Evolutionary conservation across 768 basidiomycete species (phyloP), one percentile per base, ranked within the genome.

Genomic region (Galerina sulciceps): DNA sequence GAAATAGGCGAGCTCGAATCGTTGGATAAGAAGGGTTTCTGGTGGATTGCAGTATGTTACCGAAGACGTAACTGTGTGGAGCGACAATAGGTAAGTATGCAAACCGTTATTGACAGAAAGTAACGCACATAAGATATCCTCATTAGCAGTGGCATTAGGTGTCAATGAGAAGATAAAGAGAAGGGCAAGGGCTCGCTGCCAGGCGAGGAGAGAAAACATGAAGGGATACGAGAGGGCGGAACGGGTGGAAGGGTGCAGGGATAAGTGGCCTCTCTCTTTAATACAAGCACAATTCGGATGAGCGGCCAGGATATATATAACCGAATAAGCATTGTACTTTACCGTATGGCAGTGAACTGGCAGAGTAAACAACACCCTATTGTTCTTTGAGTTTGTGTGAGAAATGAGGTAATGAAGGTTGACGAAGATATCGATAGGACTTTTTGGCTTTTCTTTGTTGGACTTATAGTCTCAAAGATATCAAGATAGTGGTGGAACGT

Each of bases 31-130:
- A 59, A 94, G 81, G 34, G 85, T 83, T 71, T 90, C 86, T 50
- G 93, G 92, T 38, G 90, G 87, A 51, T 87, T 77, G 74, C 93
- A 94, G 71, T 94, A 94, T 31, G 93, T 90, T 67, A 94, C 90
- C 57, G 92, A 93, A 17, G 90, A 93, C 26, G 93, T 92, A 72
- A 91, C 91, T 93, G 69, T 26, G 55, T 34, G 58, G 60, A 26
- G 53, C 40, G 54, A 38, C 53, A 42, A 48, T 35, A 15, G 53
- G 46, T n/a, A 23, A 37, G 49, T 1, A 20, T 15, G 44, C 38
- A 55, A 35, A 55, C 36, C 44, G 48, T 84, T n/a, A 6, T 8
- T 11, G 11, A 41, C 4, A 46, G 40, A 26, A 31, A 46, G 45
- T 35, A 17, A 85, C 88, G 64, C 69, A 89, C 90, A 91, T 58